These are phyloP conservation scores for Chlamydomonas reinhardtii DNA, from an alignment of 163 green algal genomes.

Conservation along the genomic window DNA sequence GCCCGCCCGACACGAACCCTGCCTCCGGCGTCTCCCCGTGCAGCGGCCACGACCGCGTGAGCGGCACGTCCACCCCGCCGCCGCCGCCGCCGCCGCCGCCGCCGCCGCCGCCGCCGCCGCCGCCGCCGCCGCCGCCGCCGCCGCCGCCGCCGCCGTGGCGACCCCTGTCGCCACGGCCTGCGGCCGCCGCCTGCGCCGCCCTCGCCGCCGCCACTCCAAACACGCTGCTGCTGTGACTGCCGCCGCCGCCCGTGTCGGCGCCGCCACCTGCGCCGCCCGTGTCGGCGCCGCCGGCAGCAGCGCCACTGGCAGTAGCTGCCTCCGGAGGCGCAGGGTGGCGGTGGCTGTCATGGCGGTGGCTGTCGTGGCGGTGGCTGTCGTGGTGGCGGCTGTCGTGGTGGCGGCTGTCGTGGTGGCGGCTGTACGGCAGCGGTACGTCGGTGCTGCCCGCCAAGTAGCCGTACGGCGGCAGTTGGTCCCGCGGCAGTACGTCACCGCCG, in stretches of 20 bases:
- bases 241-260: neutral
- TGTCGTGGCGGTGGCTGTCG: too few relatives aligned
- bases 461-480: neutral
- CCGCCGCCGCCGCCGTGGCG: neutral
- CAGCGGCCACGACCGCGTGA: neutral
- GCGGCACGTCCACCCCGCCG: neutral
- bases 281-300: too few relatives aligned
- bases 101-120: too few relatives aligned
- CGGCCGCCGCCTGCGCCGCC: neutral
- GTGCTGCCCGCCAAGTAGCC: neutral
- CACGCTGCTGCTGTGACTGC: neutral
- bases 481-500: neutral
- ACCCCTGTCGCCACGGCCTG: too few relatives aligned
- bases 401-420: neutral
- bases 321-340: too few relatives aligned
- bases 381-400: too few relatives aligned
- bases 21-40: neutral
- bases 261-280: too few relatives aligned
- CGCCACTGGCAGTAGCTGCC: too few relatives aligned
- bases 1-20: conserved; percentile 26
- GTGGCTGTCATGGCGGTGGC: too few relatives aligned
- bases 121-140: neutral
- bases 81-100: neutral
- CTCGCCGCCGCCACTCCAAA: neutral
- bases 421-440: neutral